Percentiles rank a stretch among this genome's conserved stretches.
These are phyloP conservation scores for Suhomyces kilbournensis DNA, from an alignment of 805 yeast species.

Conservation along the genomic window DNA sequence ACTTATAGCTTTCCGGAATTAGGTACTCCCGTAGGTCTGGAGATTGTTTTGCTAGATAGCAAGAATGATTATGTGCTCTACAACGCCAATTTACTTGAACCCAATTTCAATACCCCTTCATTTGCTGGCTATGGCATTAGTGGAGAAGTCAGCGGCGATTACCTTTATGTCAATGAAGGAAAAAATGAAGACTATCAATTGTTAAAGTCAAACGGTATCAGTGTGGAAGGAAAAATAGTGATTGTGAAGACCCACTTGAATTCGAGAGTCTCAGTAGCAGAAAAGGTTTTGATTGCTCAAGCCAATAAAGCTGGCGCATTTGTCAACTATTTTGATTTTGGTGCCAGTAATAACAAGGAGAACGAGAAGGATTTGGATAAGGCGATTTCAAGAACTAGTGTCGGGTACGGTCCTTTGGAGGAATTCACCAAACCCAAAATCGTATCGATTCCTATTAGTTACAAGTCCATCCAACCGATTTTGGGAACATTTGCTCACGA, in stretches of 20 bases:
- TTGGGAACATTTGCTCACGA: conserved; percentile 18
- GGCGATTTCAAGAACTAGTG: conserved; percentile 21
- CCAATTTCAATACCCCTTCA: conserved; percentile 27
- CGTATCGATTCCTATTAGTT: conserved; percentile 28
- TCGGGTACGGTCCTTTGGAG: conserved; percentile 7
- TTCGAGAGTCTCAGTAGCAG: conserved; percentile 16
- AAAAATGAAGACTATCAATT: conserved; percentile 23
- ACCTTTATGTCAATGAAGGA: conserved; percentile 33
- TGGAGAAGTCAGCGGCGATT: conserved; percentile 24
- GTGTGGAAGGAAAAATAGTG: conserved; percentile 24
- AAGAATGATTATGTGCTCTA: conserved; percentile 21
- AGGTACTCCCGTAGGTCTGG: conserved; percentile 25
- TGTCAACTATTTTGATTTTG: conserved; percentile 18
- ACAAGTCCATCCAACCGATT: conserved; percentile 23
- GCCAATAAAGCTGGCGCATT: conserved; percentile 24
- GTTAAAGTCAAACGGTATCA: conserved; percentile 17
- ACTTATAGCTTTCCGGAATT: conserved; percentile 14
- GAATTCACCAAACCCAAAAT: conserved; percentile 12
- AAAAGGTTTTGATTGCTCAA: conserved; percentile 25
- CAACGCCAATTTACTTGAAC: conserved; percentile 24
- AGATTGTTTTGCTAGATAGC: conserved; percentile 22
- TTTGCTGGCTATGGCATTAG: conserved; percentile 24
- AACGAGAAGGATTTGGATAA: conserved; percentile 8
- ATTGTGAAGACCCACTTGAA: conserved; percentile 18
- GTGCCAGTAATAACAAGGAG: conserved; percentile 6